Conservation (phyloP, 1,284 basidiomycete species). For the Cutaneotrichosporon spelunceum region DNA sequence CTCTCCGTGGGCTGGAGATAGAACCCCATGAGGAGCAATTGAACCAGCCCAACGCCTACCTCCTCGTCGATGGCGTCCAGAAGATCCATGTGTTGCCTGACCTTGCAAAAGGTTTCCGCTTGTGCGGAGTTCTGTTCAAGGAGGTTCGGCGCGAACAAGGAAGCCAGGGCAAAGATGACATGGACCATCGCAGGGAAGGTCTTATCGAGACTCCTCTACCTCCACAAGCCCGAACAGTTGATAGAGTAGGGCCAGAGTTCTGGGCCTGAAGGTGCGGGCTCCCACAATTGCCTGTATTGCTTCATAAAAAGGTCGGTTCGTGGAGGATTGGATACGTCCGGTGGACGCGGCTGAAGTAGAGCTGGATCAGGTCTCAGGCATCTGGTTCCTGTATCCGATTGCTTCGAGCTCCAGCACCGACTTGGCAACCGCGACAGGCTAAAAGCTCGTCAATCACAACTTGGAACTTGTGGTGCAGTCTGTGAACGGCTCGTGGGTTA, state of each 20-base stretch:
- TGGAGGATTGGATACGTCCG: constrained; percentile 3
- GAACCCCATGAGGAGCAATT: constrained; percentile 6
- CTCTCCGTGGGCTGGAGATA: constrained; percentile 3
- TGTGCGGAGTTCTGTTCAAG: constrained; percentile 1
- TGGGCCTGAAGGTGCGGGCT: neutral
- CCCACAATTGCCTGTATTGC: neutral
- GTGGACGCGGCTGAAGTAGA: constrained; percentile 5
- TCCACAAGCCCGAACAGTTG: neutral
- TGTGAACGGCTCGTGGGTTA: too few species aligned
- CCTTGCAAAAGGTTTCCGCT: neutral
- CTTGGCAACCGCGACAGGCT: too few species aligned
- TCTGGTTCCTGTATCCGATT: too few species aligned
- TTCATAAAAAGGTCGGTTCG: constrained; percentile 4
- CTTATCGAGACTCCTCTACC: constrained; percentile 1
- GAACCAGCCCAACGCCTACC: neutral
- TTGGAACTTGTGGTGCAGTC: too few species aligned
- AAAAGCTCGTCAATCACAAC: too few species aligned
- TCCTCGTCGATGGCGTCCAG: constrained; percentile 4
- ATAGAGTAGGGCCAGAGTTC: neutral
- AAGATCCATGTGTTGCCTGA: constrained; percentile 3
- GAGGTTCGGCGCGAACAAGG: constrained; percentile 1
- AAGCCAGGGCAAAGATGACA: constrained; percentile 1
- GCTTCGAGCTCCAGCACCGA: too few species aligned
- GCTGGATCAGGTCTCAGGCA: neutral
- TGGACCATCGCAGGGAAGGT: neutral